Percentiles rank a stretch among this genome's conserved stretches.
phyloP scores from a whole-genome alignment of 306 rosid species.

The Neltuma alba region DNA sequence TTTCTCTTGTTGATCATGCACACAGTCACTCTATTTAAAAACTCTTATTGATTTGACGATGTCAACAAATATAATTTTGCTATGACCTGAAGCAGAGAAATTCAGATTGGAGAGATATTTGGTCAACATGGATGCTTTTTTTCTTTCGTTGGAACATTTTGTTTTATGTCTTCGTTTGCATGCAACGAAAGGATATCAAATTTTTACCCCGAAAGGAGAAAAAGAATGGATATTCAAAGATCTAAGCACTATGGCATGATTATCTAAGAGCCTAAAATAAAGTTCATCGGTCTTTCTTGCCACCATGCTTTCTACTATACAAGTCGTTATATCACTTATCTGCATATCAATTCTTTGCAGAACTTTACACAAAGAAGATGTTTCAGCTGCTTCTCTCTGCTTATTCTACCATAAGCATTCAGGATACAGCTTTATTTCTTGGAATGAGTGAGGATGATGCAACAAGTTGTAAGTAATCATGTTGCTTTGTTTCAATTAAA shows the following conservation, averaged over 20 bases:
- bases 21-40: background rate
- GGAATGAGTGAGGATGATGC: slow-evolving; percentile 82
- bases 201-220: background rate
- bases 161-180: background rate
- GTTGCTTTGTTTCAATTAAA: background rate
- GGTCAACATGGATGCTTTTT: background rate
- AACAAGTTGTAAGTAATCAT: slow-evolving; percentile 58
- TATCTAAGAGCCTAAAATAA: background rate
- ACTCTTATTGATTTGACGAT: background rate
- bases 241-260: background rate
- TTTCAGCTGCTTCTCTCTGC: slow-evolving; percentile 88
- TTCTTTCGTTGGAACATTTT: background rate
- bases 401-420: slow-evolving; percentile 84
- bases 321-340: slow-evolving; percentile 23
- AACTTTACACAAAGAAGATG: slow-evolving; percentile 79
- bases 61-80: background rate
- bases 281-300: slow-evolving; percentile 6
- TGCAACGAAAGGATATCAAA: background rate
- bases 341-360: slow-evolving; percentile 54
- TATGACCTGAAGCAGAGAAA: background rate
- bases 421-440: slow-evolving; percentile 74
- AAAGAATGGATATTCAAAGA: background rate
- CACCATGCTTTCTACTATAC: background rate
- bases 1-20: background rate
- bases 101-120: background rate